These are phyloP conservation scores for Dentipellis fragilis DNA, from an alignment of 768 basidiomycete genomes.

Conservation along the genomic window DNA sequence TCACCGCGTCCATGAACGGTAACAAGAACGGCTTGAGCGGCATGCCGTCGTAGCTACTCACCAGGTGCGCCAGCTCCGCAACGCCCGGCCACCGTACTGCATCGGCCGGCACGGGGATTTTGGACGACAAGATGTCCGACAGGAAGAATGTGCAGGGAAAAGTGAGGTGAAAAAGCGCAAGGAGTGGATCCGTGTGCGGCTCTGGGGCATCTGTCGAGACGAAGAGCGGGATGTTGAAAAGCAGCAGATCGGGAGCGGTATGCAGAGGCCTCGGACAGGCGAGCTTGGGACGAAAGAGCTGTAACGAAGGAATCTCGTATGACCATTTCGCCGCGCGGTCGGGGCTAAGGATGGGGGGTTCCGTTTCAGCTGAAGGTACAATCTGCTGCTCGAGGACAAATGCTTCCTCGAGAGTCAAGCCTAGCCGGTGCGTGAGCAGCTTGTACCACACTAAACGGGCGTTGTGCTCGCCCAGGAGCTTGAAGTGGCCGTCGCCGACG, in stretches of 20 bases:
- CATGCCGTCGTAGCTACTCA: conserved; percentile 38
- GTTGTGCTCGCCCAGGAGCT: conserved; percentile 28
- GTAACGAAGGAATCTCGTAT: conserved; percentile 2
- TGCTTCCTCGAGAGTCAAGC: background rate
- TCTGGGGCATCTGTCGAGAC: conserved; percentile 50
- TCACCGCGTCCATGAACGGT: conserved; percentile 64
- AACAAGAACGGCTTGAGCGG: conserved; percentile 35
- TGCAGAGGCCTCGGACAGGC: conserved; percentile 33
- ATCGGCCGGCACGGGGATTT: background rate
- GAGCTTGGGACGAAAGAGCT: conserved; percentile 20
- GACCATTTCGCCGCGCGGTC: conserved; percentile 4
- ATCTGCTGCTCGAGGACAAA: conserved; percentile 3
- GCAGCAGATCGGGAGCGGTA: conserved; percentile 19
- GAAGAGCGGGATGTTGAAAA: conserved; percentile 51
- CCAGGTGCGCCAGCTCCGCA: conserved; percentile 11
- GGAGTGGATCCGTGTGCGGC: conserved; percentile 29
- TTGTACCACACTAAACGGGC: conserved; percentile 45
- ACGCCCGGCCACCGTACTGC: background rate
- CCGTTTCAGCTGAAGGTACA: background rate
- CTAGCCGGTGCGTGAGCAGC: conserved; percentile 39
- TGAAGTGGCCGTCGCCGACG: conserved; percentile 59
- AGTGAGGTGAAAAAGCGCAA: conserved; percentile 35
- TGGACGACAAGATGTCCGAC: conserved; percentile 30
- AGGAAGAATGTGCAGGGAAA: conserved; percentile 62
- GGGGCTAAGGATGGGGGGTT: conserved; percentile 11